phyloP scores from a whole-genome alignment of 306 rosid genomes.

The Herpetospermum pedunculosum region DNA sequence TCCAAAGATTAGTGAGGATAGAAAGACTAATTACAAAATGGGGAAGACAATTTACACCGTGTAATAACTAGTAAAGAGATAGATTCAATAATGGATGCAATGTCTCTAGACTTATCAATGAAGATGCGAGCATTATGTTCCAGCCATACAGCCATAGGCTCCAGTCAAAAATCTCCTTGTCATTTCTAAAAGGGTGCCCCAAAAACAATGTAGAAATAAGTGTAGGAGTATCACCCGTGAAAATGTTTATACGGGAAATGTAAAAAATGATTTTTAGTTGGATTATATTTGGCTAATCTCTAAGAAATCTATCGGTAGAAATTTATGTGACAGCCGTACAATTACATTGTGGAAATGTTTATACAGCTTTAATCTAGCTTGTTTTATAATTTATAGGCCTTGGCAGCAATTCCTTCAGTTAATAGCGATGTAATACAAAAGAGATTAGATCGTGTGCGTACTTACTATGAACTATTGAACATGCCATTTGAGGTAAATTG shows the following conservation, averaged over 20 bases:
- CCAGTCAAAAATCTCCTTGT: too few relatives aligned
- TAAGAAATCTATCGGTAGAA: neutral
- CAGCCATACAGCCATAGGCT: too few relatives aligned
- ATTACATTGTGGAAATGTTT: neutral
- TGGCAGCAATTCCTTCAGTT: conserved; percentile 89
- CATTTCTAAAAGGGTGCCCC: too few relatives aligned
- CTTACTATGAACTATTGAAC: conserved; percentile 87
- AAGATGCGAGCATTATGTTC: too few relatives aligned
- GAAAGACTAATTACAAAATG: too few relatives aligned
- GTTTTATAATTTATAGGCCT: conserved; percentile 40
- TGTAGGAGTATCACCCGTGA: too few relatives aligned
- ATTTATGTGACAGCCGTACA: neutral
- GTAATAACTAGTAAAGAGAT: too few relatives aligned
- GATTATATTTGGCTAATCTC: neutral
- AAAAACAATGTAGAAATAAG: neutral
- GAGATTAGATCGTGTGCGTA: conserved; percentile 87
- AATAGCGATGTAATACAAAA: conserved; percentile 75
- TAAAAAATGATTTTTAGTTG: neutral
- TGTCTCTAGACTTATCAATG: too few relatives aligned
- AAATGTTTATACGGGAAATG: too few relatives aligned
- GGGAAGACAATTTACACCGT: too few relatives aligned
- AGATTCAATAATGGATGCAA: too few relatives aligned
- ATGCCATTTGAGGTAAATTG: conserved; percentile 95
- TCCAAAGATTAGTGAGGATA: too few relatives aligned
- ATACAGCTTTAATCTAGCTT: neutral